Base-by-base conservation (phyloP, 441 rosid species). In the Geranium incanum region DNA sequence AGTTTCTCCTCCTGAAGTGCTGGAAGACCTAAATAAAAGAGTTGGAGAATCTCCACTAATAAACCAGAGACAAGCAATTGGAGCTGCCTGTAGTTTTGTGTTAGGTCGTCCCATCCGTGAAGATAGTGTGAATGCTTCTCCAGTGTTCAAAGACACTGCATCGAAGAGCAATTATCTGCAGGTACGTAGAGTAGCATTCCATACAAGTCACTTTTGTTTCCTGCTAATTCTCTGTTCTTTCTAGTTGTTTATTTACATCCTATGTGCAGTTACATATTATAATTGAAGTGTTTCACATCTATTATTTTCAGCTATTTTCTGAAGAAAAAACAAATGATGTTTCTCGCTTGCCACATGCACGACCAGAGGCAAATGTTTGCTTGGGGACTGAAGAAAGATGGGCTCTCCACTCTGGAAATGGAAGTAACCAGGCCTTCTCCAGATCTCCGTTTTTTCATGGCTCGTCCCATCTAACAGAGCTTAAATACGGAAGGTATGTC, bases 291-390 rank as follows among this genome's bases (percentile, higher is more conserved):
- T 50, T 41, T 68, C 36, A 43, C 33, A 18, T 38, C 45, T 43
- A 41, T 68, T 73, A 55, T 55, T 52, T 80, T 59, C 82, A 84
- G 85, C 81, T 84, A 4, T 80, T 82, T 72, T 74, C 74, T 0
- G 85, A 77, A 71, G 80, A 75, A 70, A 76, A 79, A 68, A 70
- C 64, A 59, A 71, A 68, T 64, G 68, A 41, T 7, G 39, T 67
- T 64, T 41, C 62, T 57, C 52, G 15, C 21, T 18, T 19, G 36
- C 68, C 75, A 69, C 36, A 64, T 18, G 64, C 41, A 36, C 71
- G 68, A 72, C 68, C 74, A 18, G 83, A 79, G 70, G 18, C 37
- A 52, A 68, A 68, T 33, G 41, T 60, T 48, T 71, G 21, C 67
- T 65, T 36, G 59, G 73, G 50, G 66, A 36, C 74, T 68, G 79